Conservation (phyloP, 345 rosid genomes). For the Linum trigynum region DNA sequence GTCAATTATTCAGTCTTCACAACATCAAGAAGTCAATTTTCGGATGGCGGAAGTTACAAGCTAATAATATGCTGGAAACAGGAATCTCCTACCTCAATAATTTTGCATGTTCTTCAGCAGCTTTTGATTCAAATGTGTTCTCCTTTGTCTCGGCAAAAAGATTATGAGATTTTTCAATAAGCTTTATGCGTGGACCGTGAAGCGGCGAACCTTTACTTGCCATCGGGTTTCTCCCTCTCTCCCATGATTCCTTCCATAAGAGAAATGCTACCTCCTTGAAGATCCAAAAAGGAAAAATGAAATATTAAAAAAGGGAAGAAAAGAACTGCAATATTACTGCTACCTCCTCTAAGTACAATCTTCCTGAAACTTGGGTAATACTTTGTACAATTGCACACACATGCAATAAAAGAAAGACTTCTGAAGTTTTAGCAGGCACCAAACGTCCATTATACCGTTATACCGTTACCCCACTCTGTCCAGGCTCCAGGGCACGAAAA, state of each 20-base stretch:
- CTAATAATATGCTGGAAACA: neutral
- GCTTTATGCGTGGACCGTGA: conserved; percentile 94
- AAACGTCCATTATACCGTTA: too few species aligned
- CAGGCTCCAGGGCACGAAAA: neutral
- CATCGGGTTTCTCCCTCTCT: conserved; percentile 82
- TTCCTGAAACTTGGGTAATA: too few species aligned
- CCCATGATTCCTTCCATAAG: conserved; percentile 97
- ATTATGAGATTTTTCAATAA: conserved; percentile 64
- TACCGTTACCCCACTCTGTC: too few species aligned
- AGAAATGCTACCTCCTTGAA: conserved; percentile 86
- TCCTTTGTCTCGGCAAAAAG: conserved; percentile 89
- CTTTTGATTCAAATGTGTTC: conserved; percentile 84
- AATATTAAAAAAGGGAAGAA: neutral
- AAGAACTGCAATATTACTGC: neutral
- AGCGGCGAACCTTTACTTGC: conserved; percentile 93
- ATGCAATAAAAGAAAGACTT: too few species aligned
- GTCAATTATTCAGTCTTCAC: too few species aligned
- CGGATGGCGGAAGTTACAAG: neutral
- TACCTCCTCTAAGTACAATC: too few species aligned
- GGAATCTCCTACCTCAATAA: conserved; percentile 52
- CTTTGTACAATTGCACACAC: too few species aligned
- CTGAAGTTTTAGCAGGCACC: too few species aligned
- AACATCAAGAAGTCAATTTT: too few species aligned
- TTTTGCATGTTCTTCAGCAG: conserved; percentile 96
- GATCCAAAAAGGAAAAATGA: conserved; percentile 9